Evolutionary conservation across 1,284 basidiomycete species (phyloP).

Genomic region (Golubevia sp.): DNA sequence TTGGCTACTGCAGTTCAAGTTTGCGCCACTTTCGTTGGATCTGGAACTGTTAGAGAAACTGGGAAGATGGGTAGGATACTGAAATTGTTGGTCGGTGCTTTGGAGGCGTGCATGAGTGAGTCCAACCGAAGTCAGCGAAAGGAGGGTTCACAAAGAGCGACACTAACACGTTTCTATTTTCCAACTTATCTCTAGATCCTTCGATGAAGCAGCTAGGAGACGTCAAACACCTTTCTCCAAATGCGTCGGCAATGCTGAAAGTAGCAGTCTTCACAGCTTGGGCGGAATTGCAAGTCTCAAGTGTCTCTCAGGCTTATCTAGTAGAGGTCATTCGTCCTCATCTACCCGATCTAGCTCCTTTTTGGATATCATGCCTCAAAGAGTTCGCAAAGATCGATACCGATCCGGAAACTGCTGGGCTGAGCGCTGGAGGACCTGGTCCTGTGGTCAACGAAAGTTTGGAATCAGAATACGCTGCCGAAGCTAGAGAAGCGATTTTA

Average conservation of each 20-base stretch:
- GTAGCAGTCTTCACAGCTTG: constrained; percentile 93
- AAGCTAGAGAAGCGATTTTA: constrained; percentile 85
- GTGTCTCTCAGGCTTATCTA: constrained; percentile 76
- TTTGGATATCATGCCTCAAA: constrained; percentile 86
- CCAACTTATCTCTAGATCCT: constrained; percentile 67
- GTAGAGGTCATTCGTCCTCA: constrained; percentile 82
- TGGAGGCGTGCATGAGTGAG: constrained; percentile 85
- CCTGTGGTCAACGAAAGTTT: constrained; percentile 62
- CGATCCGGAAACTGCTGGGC: constrained; percentile 77
- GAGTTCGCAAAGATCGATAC: constrained; percentile 90
- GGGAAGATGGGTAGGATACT: constrained; percentile 90
- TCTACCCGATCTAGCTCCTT: constrained; percentile 72
- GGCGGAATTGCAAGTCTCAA: constrained; percentile 88
- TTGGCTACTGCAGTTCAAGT: constrained; percentile 88
- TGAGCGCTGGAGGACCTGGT: constrained; percentile 65
- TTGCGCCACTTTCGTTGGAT: constrained; percentile 92
- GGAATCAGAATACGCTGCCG: constrained; percentile 80
- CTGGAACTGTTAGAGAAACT: constrained; percentile 90
- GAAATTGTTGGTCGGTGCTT: constrained; percentile 75
- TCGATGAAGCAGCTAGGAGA: constrained; percentile 85
- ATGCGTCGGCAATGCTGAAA: constrained; percentile 91
- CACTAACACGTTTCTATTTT: constrained; percentile 16
- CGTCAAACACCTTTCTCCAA: constrained; percentile 82
- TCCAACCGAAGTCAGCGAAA: too few relatives aligned
- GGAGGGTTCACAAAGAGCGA: too few relatives aligned